Evolutionary conservation across 1,284 basidiomycete species (phyloP).

Genomic region (Takashimella tepidaria): DNA sequence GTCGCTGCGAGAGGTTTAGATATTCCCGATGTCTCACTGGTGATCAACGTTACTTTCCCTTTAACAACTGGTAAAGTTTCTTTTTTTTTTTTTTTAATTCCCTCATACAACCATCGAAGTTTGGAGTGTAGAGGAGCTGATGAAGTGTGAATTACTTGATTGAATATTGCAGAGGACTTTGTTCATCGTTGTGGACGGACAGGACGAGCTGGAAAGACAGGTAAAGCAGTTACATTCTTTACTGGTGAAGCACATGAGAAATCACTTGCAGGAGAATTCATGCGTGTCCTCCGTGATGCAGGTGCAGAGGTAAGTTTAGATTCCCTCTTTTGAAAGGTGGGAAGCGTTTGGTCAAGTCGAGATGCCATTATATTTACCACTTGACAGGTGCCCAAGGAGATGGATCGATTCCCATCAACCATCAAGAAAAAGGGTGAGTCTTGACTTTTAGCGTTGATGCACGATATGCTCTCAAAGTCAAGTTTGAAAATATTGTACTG

Average conservation of each 20-base stretch:
- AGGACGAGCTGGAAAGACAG: constrained; percentile 83
- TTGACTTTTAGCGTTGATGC: not conserved
- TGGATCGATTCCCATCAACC: constrained; percentile 89
- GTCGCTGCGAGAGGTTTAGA: constrained; percentile 95
- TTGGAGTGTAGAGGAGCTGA: too few relatives aligned
- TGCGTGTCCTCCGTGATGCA: constrained; percentile 82
- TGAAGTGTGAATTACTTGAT: constrained; percentile 6
- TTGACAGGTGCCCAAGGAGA: constrained; percentile 62
- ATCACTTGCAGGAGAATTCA: constrained; percentile 88
- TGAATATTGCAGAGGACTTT: constrained; percentile 69
- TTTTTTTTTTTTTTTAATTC: too few relatives aligned
- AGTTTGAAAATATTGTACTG: too few relatives aligned
- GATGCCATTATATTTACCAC: constrained; percentile 32
- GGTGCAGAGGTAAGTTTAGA: constrained; percentile 53
- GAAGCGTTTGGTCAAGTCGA: too few relatives aligned
- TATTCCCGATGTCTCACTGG: constrained; percentile 89
- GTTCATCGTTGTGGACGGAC: constrained; percentile 97
- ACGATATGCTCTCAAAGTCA: too few relatives aligned
- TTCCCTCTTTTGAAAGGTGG: not conserved
- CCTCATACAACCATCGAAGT: constrained; percentile 16
- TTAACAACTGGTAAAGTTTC: constrained; percentile 69
- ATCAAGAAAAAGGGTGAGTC: constrained; percentile 84
- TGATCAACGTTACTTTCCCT: constrained; percentile 96
- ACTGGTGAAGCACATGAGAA: constrained; percentile 81
- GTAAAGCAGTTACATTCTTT: constrained; percentile 96